phyloP scores from a whole-genome alignment of 2,329 filamentous ascomycete genomes.

The Myriosclerotinia duriaeana region DNA sequence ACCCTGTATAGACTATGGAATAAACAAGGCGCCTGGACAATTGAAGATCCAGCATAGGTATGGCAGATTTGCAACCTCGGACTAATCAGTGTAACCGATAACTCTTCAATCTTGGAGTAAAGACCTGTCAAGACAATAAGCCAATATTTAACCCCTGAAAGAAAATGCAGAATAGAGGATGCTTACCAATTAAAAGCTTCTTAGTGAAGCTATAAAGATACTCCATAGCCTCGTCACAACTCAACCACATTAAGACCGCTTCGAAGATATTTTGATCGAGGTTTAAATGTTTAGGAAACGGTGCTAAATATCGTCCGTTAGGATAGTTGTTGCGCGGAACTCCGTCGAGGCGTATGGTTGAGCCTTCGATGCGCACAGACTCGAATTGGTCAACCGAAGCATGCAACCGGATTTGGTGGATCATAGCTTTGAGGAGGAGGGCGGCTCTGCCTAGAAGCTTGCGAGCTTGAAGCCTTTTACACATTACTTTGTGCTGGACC shows the following conservation, averaged over 20 bases:
- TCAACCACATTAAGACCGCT: neutral
- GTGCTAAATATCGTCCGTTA: neutral
- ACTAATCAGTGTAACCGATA: neutral
- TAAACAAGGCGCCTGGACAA: neutral
- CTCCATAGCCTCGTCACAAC: neutral
- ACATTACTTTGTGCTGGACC: neutral
- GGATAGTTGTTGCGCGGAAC: neutral
- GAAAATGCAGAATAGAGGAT: neutral
- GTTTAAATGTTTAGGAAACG: neutral
- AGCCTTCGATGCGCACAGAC: neutral
- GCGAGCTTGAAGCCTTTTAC: neutral
- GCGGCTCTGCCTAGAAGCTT: neutral
- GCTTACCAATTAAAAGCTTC: neutral
- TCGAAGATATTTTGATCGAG: neutral
- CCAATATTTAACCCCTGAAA: neutral
- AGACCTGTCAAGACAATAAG: neutral
- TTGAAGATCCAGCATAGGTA: neutral
- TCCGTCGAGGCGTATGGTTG: neutral
- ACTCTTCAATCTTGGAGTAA: neutral
- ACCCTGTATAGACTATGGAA: neutral
- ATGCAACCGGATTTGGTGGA: neutral
- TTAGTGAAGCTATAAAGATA: constrained; percentile 1
- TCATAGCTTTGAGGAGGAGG: neutral
- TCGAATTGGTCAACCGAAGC: neutral
- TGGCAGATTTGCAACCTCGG: neutral